Base-by-base conservation (phyloP, 768 basidiomycete genomes). In the Boletus pseudo-olivaceus region DNA sequence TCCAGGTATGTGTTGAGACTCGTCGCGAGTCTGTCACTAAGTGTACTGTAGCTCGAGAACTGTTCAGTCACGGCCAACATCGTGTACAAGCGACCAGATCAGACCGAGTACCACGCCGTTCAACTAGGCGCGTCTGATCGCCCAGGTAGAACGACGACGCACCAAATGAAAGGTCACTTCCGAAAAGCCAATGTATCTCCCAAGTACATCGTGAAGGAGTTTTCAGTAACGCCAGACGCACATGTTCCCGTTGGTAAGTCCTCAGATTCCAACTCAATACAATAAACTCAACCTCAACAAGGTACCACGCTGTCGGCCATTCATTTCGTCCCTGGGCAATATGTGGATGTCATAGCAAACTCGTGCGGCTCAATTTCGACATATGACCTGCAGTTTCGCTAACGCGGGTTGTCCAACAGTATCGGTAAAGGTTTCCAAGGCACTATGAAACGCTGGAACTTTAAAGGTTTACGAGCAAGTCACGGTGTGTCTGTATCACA, bases 341-440 rank as follows among this genome's bases (percentile, higher is more conserved):
- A 79, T 66, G 92, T 98, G 12, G 96, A 98, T 70, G 89, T 94
- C 7, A 78, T 90, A 57, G 90, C 89, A 7, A 90, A 88, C 60
- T 92, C 90, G 96, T 98, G 65, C 61, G 91, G 12, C 38, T 34
- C 33, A 11, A 41, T 47, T 55, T 32, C 17, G 26, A 30, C 34
- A 17, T 20, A 33, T 46, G 47, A 38, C 23, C 17, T 34, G 23
- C 12, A 27, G 7, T 23, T 48, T 45, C 17, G 40, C 60, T 67
- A 14, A 64, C 30, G 11, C 26, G 26, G 23, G n/a, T 43, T 41
- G 57, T 20, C 43, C 10, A 49, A 38, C 53, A 99, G 95, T 4
- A 90, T 96, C 54, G 97, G 97, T 23, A 98, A 98, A 73, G 97
- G 97, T 8, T 98, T 95, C 72, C 90, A 93, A 59, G 97, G 97